Percentiles rank a stretch among this genome's conserved stretches.
Evolutionary conservation across 495 filamentous ascomycete species (phyloP).

Genomic region (Aspergillus sclerotiicarbonarius): DNA sequence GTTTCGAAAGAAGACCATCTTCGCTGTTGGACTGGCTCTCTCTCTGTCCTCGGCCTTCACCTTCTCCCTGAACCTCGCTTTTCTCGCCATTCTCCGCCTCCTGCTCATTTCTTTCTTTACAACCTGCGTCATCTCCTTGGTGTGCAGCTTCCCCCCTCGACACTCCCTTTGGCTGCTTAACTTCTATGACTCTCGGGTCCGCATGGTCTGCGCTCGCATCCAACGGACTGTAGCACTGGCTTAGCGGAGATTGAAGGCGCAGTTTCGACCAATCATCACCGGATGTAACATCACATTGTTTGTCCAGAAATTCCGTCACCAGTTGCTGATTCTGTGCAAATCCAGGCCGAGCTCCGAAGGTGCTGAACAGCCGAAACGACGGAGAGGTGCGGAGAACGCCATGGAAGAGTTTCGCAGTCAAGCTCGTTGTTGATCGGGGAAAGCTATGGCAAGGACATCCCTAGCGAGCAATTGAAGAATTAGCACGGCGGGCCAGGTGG

Average conservation of each 20-base stretch:
- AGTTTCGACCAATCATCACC: slow-evolving; percentile 17
- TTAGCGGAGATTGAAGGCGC: slow-evolving; percentile 18
- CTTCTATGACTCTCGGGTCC: neutral
- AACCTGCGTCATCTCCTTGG: neutral
- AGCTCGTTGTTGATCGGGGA: slow-evolving; percentile 10
- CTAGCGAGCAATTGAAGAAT: slow-evolving; percentile 3
- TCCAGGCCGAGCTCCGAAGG: neutral
- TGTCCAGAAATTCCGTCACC: neutral
- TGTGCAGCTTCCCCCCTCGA: neutral
- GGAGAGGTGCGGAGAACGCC: slow-evolving; percentile 3
- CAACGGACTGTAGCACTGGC: slow-evolving; percentile 3
- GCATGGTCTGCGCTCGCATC: neutral
- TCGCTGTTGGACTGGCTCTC: neutral
- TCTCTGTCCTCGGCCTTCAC: neutral
- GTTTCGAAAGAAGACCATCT: neutral
- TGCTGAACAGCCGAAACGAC: slow-evolving; percentile 4
- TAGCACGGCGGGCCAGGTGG: neutral
- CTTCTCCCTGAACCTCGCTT: neutral
- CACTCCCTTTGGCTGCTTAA: neutral
- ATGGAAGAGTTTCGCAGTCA: neutral
- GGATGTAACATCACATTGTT: neutral
- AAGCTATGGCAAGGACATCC: slow-evolving; percentile 11
- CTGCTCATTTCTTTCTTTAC: neutral
- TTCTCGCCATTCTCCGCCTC: neutral
- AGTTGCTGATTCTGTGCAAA: neutral